phyloP scores from a whole-genome alignment of 169 alveolate species.

The Babesia divergens region DNA sequence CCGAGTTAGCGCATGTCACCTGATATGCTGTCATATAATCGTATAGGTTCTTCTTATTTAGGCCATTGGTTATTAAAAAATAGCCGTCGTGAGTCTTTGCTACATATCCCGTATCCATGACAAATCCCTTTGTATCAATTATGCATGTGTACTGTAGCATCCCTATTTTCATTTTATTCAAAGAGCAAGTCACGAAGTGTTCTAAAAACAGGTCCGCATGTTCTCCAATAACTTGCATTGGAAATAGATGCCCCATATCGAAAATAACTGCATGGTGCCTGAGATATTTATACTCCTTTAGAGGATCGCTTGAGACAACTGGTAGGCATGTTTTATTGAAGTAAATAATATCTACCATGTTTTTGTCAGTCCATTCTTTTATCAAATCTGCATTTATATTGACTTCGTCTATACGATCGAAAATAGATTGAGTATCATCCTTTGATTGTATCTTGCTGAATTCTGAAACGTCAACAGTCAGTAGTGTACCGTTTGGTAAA shows the following conservation, averaged over 20 bases:
- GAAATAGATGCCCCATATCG: constrained; percentile 59
- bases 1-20: constrained; percentile 62
- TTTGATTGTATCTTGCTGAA: neutral
- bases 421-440: neutral
- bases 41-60: constrained; percentile 58
- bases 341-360: neutral
- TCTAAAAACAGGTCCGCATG: constrained; percentile 59
- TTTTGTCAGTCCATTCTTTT: neutral
- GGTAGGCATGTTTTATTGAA: neutral
- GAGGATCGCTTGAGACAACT: neutral
- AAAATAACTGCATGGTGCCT: constrained; percentile 58
- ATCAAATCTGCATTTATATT: neutral
- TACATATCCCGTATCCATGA: constrained; percentile 68
- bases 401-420: neutral
- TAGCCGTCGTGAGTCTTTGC: constrained; percentile 53
- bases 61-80: constrained; percentile 65
- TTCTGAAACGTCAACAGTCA: neutral
- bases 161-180: constrained; percentile 42
- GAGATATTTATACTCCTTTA: constrained; percentile 41
- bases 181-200: constrained; percentile 62
- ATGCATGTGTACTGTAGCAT: constrained; percentile 59
- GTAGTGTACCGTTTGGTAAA: neutral
- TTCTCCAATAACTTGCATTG: constrained; percentile 53
- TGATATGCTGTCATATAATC: constrained; percentile 68
- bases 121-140: constrained; percentile 64